Percentiles rank a stretch among this genome's conserved stretches.
Conservation (phyloP, 371 early-diverging fungal genomes). For the Lichtheimia hyalospora region DNA sequence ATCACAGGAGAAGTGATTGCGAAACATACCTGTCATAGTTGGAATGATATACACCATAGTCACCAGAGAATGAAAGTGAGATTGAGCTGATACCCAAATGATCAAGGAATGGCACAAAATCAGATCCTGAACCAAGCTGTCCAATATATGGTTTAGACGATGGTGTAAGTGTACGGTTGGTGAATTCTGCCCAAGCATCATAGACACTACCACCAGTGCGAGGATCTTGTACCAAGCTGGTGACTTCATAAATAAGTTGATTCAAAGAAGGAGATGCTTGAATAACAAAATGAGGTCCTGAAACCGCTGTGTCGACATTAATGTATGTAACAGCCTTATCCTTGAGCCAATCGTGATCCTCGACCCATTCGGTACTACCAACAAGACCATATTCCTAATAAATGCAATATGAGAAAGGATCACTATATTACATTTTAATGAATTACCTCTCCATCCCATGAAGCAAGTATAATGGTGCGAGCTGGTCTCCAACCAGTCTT, state of each 20-base stretch:
- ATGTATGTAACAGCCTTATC: conserved; percentile 54
- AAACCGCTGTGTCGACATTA: conserved; percentile 51
- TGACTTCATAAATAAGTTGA: conserved; percentile 42
- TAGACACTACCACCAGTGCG: conserved; percentile 17
- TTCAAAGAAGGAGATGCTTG: conserved; percentile 47
- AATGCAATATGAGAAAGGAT: no score
- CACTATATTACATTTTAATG: background rate
- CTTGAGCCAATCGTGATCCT: conserved; percentile 53
- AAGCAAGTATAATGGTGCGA: conserved; percentile 57
- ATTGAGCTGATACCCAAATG: conserved; percentile 64
- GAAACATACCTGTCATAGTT: conserved; percentile 48
- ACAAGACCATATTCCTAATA: conserved; percentile 17
- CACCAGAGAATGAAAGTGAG: conserved; percentile 49
- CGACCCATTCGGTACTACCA: conserved; percentile 67
- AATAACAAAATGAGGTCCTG: conserved; percentile 44
- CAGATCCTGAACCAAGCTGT: conserved; percentile 54
- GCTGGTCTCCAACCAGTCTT: conserved; percentile 61
- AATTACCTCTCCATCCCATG: conserved; percentile 60
- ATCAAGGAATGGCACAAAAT: conserved; percentile 60
- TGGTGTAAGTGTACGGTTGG: conserved; percentile 7
- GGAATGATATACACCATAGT: conserved; percentile 59
- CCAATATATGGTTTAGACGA: conserved; percentile 19
- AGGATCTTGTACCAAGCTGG: conserved; percentile 42
- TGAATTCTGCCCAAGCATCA: conserved; percentile 19
- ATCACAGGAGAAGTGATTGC: background rate